phyloP scores from a whole-genome alignment of 345 rosid species.

The Pseudoturritis turrita region DNA sequence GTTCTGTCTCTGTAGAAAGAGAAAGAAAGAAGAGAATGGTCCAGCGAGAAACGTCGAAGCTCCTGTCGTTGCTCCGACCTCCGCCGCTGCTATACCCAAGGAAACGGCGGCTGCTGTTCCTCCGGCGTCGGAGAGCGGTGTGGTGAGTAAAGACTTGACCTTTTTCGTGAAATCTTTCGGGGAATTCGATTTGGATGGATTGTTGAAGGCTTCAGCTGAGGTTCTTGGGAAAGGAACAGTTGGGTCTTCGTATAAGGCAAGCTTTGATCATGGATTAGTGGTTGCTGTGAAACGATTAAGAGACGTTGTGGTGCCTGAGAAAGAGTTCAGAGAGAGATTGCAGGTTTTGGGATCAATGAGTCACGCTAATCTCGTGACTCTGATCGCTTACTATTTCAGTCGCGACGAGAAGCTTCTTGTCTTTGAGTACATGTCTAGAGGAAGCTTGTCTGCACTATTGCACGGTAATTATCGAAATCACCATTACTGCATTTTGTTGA shows the following conservation, averaged over 20 bases:
- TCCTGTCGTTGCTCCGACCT: slow-evolving; percentile 29
- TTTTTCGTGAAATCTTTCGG: slow-evolving; percentile 59
- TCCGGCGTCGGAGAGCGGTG: slow-evolving; percentile 24
- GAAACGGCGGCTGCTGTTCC: slow-evolving; percentile 24
- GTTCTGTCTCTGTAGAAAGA: slow-evolving; percentile 41
- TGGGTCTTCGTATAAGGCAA: slow-evolving; percentile 91
- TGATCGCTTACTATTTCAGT: slow-evolving; percentile 51
- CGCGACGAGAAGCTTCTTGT: slow-evolving; percentile 68
- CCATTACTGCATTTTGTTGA: background rate
- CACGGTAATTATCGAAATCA: slow-evolving; percentile 44
- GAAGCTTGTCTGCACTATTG: slow-evolving; percentile 68
- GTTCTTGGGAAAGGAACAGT: slow-evolving; percentile 91
- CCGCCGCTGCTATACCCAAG: slow-evolving; percentile 21
- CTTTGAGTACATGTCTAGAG: slow-evolving; percentile 58
- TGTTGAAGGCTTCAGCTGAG: slow-evolving; percentile 88
- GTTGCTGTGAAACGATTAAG: slow-evolving; percentile 87
- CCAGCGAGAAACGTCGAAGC: slow-evolving; percentile 31
- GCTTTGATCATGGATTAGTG: slow-evolving; percentile 53
- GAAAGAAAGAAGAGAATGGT: slow-evolving; percentile 28
- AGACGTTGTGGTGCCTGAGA: slow-evolving; percentile 67
- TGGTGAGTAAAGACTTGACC: slow-evolving; percentile 42
- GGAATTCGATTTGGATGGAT: slow-evolving; percentile 74
- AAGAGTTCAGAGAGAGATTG: slow-evolving; percentile 65
- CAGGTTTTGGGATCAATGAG: slow-evolving; percentile 71
- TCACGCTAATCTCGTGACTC: slow-evolving; percentile 59